Evolutionary conservation across 768 basidiomycete species (phyloP), one percentile per base, ranked within the genome.

Genomic region (Pholiota molesta): DNA sequence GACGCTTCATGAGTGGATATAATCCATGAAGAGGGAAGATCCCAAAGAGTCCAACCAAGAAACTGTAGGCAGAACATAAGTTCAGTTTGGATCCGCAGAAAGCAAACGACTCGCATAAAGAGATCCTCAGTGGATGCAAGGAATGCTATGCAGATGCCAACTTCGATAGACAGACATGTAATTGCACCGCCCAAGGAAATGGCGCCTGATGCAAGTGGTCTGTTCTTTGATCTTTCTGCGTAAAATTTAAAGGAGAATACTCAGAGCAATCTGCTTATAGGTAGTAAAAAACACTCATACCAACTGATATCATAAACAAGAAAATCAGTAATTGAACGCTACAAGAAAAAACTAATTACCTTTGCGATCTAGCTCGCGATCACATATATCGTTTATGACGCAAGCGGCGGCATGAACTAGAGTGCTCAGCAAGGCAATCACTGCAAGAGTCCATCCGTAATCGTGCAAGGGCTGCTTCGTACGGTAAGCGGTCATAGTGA

Each of bases 191-290:
- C n/a, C 3, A 60, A 14, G 10, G 59, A 52, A 39, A 60, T 60
- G 7, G 52, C 52, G 16, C 59, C 59, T 10, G 59, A 53, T 17
- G 59, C 51, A 28, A 60, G 37, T n/a, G 59, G 59, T 21, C 59
- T 60, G 39, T 60, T 52, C 28, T 60, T 60, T 19, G 59, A 54
- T 19, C 59, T 37, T 17, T 60, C 59, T 60, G 33, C 29, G 11
- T 9, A 31, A 26, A 7, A 11, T 7, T 5, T 7, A 55, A n/a
- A 37, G 35, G 9, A 2, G 1, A 37, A 37, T 37, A 37, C 31
- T 54, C 31, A 39, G n/a, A 44, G n/a, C 1, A 14, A 19, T 37
- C 13, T 11, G 16, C 19, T 44, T 19, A 19, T 44, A 44, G 17
- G 19, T 21, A 19, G 42, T 10, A 1, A 16, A 44, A 10, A 16